Evolutionary conservation across 306 rosid genomes (phyloP).

Genomic region (Rosa lucieae): DNA sequence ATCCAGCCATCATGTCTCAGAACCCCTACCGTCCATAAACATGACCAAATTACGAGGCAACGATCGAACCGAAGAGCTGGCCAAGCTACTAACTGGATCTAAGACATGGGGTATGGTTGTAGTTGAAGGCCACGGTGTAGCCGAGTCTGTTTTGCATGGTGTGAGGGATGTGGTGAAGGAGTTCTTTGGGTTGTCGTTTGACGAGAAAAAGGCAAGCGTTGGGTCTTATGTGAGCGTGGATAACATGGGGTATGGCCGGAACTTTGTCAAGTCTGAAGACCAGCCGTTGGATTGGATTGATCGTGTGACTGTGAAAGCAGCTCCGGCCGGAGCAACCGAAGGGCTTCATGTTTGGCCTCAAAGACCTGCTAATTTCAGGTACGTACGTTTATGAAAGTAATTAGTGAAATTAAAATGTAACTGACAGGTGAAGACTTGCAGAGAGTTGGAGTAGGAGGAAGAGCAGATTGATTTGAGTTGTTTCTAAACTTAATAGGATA

Average conservation of each 20-base stretch:
- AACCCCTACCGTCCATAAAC: neutral
- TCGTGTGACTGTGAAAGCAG: conserved; percentile 10
- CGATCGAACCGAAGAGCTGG: neutral
- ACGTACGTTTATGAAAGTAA: neutral
- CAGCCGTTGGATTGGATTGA: conserved; percentile 19
- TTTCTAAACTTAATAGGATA: too few relatives aligned
- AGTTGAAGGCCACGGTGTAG: conserved; percentile 10
- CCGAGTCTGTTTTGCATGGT: neutral
- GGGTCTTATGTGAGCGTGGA: conserved; percentile 12
- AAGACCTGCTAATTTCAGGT: conserved; percentile 10
- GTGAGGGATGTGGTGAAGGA: conserved; percentile 14
- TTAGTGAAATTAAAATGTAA: neutral
- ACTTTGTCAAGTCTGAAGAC: conserved; percentile 16
- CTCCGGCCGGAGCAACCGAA: conserved; percentile 5
- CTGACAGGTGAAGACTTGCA: neutral
- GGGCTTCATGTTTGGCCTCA: conserved; percentile 16
- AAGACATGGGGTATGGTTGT: conserved; percentile 1
- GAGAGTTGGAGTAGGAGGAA: neutral
- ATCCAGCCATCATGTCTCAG: neutral
- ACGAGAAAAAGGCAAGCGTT: conserved; percentile 17
- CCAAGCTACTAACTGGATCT: neutral
- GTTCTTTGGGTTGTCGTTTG: conserved; percentile 21
- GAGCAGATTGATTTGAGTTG: too few relatives aligned
- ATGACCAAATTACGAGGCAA: neutral
- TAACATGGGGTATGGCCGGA: conserved; percentile 10